Conservation (phyloP, 2,329 filamentous ascomycete genomes). For the Diplodia intermedia region DNA sequence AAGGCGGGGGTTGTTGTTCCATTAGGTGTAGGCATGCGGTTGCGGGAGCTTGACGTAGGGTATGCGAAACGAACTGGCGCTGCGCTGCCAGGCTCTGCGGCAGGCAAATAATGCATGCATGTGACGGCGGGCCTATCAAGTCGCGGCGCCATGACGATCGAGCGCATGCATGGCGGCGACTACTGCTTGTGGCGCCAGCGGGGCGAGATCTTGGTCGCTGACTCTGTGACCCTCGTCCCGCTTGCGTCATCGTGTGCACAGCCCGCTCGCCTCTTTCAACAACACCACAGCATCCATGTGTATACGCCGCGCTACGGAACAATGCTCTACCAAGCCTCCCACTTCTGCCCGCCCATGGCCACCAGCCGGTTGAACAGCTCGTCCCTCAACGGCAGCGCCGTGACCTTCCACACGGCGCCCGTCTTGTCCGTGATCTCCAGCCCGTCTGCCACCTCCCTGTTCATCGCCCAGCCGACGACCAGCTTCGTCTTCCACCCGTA, state of each 20-base stretch:
- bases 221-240: background rate
- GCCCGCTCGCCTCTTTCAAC: constrained; percentile 8
- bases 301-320: background rate
- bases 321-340: constrained; percentile 55
- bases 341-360: constrained; percentile 80
- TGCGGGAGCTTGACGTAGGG: constrained; percentile 18
- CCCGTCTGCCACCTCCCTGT: constrained; percentile 76
- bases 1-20: background rate
- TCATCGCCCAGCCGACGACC: constrained; percentile 79
- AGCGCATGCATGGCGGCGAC: background rate
- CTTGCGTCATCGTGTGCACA: constrained; percentile 25
- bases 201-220: constrained; percentile 8
- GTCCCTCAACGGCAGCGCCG: constrained; percentile 74
- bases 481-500: constrained; percentile 86
- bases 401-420: constrained; percentile 65
- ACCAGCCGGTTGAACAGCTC: constrained; percentile 82
- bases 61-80: background rate
- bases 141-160: constrained; percentile 23
- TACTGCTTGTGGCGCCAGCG: background rate
- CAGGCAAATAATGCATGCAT: background rate
- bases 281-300: background rate
- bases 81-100: constrained; percentile 14
- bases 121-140: constrained; percentile 29
- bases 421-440: constrained; percentile 68
- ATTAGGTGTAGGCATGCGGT: background rate